Conservation (phyloP, 1,139 yeast genomes). For the Taphrina pruni region DNA sequence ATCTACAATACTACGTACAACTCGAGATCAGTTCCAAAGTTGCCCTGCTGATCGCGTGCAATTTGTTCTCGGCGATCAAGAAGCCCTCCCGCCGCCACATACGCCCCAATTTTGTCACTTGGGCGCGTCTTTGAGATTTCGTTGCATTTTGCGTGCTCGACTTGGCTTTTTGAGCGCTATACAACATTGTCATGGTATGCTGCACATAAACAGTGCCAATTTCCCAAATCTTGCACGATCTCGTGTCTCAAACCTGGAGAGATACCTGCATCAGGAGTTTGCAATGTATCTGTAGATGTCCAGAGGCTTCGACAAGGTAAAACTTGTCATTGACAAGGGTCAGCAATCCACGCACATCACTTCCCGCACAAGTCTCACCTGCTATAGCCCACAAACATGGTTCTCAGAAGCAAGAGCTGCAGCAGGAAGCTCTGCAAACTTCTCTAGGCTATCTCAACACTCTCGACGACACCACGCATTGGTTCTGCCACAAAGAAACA, state of each 20-base stretch:
- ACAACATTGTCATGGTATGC: too few relatives aligned
- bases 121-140: conserved; percentile 5
- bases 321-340: conserved; percentile 30
- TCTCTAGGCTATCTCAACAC: conserved; percentile 17
- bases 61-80: background rate
- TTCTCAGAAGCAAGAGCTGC: conserved; percentile 10
- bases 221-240: too few relatives aligned
- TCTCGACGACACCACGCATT: conserved; percentile 14
- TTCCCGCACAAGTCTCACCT: background rate
- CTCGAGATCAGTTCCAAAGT: too few relatives aligned
- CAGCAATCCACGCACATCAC: background rate
- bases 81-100: background rate
- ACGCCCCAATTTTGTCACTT: background rate
- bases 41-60: too few relatives aligned
- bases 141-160: background rate
- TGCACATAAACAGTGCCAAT: background rate
- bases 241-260: too few relatives aligned
- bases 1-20: too few relatives aligned
- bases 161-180: background rate
- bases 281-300: conserved; percentile 1
- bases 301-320: conserved; percentile 25
- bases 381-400: conserved; percentile 22
- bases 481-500: conserved; percentile 19
- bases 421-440: conserved; percentile 22
- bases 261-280: too few relatives aligned